These are phyloP conservation scores for Nakazawaea wyomingensis DNA, from an alignment of 805 yeast genomes.

Conservation along the genomic window DNA sequence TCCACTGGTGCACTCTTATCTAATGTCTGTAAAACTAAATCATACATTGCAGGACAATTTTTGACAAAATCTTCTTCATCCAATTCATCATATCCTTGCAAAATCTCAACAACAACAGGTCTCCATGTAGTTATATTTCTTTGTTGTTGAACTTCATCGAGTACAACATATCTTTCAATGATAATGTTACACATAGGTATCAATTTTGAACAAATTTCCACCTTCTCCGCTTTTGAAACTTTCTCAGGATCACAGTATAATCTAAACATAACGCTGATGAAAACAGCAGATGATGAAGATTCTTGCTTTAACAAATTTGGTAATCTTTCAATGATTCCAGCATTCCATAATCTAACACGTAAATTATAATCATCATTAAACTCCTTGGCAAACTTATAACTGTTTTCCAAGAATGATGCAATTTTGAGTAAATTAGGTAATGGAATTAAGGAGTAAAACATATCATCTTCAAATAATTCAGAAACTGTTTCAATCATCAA, in stretches of 20 bases:
- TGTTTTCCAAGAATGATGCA: slow-evolving; percentile 53
- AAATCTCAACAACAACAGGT: slow-evolving; percentile 86
- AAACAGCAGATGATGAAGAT: slow-evolving; percentile 82
- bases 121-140: slow-evolving; percentile 82
- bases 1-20: slow-evolving; percentile 59
- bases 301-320: slow-evolving; percentile 93
- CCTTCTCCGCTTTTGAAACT: slow-evolving; percentile 39
- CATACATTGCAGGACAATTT: slow-evolving; percentile 57
- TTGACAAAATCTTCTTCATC: slow-evolving; percentile 64
- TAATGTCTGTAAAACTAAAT: slow-evolving; percentile 50
- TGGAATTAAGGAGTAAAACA: slow-evolving; percentile 67
- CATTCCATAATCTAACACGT: slow-evolving; percentile 83
- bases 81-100: slow-evolving; percentile 75
- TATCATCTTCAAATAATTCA: slow-evolving; percentile 69
- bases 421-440: slow-evolving; percentile 55
- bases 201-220: slow-evolving; percentile 45
- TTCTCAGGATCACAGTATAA: slow-evolving; percentile 65
- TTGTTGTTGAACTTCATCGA: slow-evolving; percentile 75
- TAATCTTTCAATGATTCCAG: slow-evolving; percentile 85
- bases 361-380: slow-evolving; percentile 88
- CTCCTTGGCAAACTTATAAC: slow-evolving; percentile 77
- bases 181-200: slow-evolving; percentile 70
- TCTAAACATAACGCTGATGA: slow-evolving; percentile 73
- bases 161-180: slow-evolving; percentile 59
- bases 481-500: slow-evolving; percentile 81